Base-by-base conservation (phyloP, 371 early-diverging fungal genomes). In the Mortierella sp. region DNA sequence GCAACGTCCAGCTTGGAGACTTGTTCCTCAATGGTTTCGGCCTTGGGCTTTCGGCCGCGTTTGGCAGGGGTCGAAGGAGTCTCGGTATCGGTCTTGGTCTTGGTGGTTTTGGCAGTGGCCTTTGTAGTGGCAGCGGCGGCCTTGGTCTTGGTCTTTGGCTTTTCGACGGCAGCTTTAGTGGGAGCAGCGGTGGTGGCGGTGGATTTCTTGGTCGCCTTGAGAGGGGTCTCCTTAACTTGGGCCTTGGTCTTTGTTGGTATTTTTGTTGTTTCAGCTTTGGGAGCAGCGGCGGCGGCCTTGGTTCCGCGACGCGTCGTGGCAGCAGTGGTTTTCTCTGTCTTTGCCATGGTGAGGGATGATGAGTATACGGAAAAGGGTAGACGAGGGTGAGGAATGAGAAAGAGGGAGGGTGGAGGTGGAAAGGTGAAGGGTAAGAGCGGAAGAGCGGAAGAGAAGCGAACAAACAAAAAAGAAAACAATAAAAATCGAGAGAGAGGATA, bases 301-400 rank as follows among this genome's bases (percentile, higher is more conserved):
- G 26, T 66, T 45, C 66, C 66, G 73, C 66, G 66, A 48, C 73
- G 73, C 58, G 73, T 40, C 16, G 64, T 37, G 26, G 53, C 73
- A 26, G 55, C n/a, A 8, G 66, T 19, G 29, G 65, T 29, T 45
- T 66, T 43, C 29, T 66, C 58, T 31, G 73, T 14, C 34, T 70
- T 70, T 24, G 65, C 50, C 65, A 50, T 69, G 44, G 44, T 10
- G 29, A 31, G 47, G 31, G 53, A 53, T 50, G 52, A 50, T 53
- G 53, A 53, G 31, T 29, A 22, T 19, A 22, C 22, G 31, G n/a
- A 16, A 31, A 40, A 41, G n/a, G 29, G 24, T 24, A 39, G 37
- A 14, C 6, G 24, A 67, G 66, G 41, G n/a, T n/a, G n/a, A n/a
- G n/a, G n/a, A n/a, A n/a, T n/a, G n/a, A n/a, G n/a, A n/a, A 6